Conservation (phyloP, 768 basidiomycete genomes). For the Pleurotus djamor region DNA sequence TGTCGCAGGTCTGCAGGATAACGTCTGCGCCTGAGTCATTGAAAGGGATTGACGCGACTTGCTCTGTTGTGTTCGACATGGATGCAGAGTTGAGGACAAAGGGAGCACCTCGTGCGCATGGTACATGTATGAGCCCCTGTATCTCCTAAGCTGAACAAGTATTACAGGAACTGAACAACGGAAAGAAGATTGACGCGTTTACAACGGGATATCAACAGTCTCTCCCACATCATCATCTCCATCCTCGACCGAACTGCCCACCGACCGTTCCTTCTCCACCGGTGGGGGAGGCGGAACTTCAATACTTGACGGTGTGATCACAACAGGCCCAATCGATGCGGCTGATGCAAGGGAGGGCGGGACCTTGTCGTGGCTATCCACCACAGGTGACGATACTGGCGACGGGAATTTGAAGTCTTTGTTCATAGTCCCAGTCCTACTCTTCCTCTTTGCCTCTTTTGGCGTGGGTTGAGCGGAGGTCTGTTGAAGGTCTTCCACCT, state of each 20-base stretch:
- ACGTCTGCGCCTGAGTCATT: slow-evolving; percentile 2
- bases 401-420: slow-evolving; percentile 70
- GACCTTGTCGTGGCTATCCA: slow-evolving; percentile 8
- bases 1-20: slow-evolving; percentile 2
- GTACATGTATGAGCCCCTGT: no score
- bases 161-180: no score
- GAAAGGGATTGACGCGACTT: not conserved
- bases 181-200: slow-evolving; percentile 10
- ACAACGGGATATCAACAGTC: slow-evolving; percentile 69
- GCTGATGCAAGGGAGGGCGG: slow-evolving; percentile 17
- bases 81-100: no score
- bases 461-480: slow-evolving; percentile 13
- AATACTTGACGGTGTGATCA: slow-evolving; percentile 60
- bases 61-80: no score
- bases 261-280: slow-evolving; percentile 64
- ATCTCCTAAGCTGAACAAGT: no score
- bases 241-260: slow-evolving; percentile 41
- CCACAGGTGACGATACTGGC: slow-evolving; percentile 27
- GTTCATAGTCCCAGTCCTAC: slow-evolving; percentile 76
- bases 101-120: no score
- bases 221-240: slow-evolving; percentile 77
- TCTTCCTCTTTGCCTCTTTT: slow-evolving; percentile 36
- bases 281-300: slow-evolving; percentile 83
- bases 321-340: slow-evolving; percentile 18
- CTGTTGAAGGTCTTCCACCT: slow-evolving; percentile 23